Evolutionary conservation across 2,329 filamentous ascomycete species (phyloP).

Genomic region (Aspergillus neotritici): DNA sequence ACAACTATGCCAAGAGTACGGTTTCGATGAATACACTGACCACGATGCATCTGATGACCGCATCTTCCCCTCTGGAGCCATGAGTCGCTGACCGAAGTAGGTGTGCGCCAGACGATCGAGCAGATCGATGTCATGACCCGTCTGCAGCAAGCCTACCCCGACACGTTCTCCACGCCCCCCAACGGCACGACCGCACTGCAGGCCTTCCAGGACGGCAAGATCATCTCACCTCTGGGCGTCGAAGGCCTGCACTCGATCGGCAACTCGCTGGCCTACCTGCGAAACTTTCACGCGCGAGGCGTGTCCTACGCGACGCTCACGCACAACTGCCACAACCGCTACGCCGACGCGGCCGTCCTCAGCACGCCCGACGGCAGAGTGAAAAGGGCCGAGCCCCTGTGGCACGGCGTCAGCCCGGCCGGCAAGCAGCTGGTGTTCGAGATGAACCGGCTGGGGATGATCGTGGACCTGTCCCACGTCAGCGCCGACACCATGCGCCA

Average conservation of each 20-base stretch:
- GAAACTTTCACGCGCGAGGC: constrained; percentile 69
- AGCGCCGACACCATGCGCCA: constrained; percentile 78
- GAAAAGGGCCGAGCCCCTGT: constrained; percentile 33
- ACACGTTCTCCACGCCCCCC: constrained; percentile 51
- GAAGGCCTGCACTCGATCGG: constrained; percentile 93
- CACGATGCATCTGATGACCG: neutral
- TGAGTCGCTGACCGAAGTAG: constrained; percentile 10
- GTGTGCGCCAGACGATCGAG: constrained; percentile 30
- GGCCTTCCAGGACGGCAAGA: constrained; percentile 55
- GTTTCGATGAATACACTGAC: neutral
- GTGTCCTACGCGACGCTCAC: constrained; percentile 85
- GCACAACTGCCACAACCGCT: constrained; percentile 89
- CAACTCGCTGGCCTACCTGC: constrained; percentile 63
- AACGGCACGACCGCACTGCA: constrained; percentile 57
- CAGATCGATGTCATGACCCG: constrained; percentile 35
- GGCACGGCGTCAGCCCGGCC: constrained; percentile 63
- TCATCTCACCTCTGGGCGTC: constrained; percentile 74
- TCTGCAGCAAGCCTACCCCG: constrained; percentile 28
- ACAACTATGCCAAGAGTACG: constrained; percentile 63
- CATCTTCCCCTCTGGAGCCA: neutral
- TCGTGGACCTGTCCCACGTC: constrained; percentile 83
- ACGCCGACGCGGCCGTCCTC: constrained; percentile 72
- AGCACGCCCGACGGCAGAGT: constrained; percentile 33
- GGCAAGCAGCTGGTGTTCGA: constrained; percentile 68
- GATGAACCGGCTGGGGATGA: constrained; percentile 92